phyloP scores from a whole-genome alignment of 2,329 filamentous ascomycete genomes.

The Fusarium sp. region DNA sequence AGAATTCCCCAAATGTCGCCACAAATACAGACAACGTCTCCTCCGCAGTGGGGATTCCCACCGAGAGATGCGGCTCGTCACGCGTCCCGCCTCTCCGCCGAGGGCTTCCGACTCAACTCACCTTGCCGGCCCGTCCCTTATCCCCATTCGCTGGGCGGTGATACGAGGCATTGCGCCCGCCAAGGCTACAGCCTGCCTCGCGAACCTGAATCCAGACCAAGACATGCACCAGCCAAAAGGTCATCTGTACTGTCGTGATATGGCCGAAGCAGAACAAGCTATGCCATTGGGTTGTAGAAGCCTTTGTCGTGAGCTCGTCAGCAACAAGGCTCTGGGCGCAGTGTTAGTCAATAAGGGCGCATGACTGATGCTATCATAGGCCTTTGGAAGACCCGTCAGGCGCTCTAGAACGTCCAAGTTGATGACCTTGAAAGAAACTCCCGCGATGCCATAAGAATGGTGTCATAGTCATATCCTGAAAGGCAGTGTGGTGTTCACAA shows the following conservation, averaged over 20 bases:
- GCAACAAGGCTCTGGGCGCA: conserved; percentile 35
- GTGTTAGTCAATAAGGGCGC: conserved; percentile 12
- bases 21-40: conserved; percentile 23
- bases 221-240: conserved; percentile 40
- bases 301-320: conserved; percentile 19
- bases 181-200: conserved; percentile 33
- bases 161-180: conserved; percentile 44
- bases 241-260: conserved; percentile 40
- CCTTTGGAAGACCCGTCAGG: conserved; percentile 16
- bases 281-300: conserved; percentile 27
- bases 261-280: conserved; percentile 10
- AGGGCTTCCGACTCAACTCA: conserved; percentile 22
- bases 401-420: conserved; percentile 8
- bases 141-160: conserved; percentile 37
- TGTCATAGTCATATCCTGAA: conserved; percentile 30
- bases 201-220: conserved; percentile 27
- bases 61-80: conserved; percentile 41
- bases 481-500: conserved; percentile 5
- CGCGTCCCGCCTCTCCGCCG: conserved; percentile 31
- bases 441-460: conserved; percentile 17
- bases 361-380: conserved; percentile 19
- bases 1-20: conserved; percentile 18
- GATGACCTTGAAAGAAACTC: neutral
- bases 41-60: conserved; percentile 23
- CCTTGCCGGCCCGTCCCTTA: conserved; percentile 31